Base-by-base conservation (phyloP, 805 yeast species). In the Zygotorulaspora florentina region DNA sequence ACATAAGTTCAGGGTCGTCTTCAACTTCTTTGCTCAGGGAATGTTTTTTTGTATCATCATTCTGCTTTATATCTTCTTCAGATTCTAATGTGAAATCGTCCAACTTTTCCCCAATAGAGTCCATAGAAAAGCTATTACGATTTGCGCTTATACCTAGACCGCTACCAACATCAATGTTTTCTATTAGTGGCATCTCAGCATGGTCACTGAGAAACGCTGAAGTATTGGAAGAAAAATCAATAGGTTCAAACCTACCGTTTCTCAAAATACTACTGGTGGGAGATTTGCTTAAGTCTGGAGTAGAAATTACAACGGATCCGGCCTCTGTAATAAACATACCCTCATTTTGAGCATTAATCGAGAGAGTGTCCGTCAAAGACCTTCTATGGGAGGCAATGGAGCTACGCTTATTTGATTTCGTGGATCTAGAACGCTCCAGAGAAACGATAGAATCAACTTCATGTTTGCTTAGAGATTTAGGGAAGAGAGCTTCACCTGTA, bases 401-500 rank as follows among this genome's bases (percentile, higher is more conserved):
- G 45, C 58, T 61, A 35, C 67, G 40, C 44, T 55, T 54, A 59
- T 54, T 50, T 1, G 85, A 79, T 56, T 69, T 75, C 0, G 83
- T 70, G 0, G 88, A 81, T 57, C 77, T 74, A 7, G 85, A 77
- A 48, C 90, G 72, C 61, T 86, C 95, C 36, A 86, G 59, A 7
- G 84, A 75, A 2, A 83, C 83, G 46, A 86, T 86, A 38, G 86
- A 81, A 52, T 83, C 86, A 9, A 86, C 85, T 57, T 86, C 95
- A 42, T 75, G 78, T 0, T 77, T 71, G 46, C 75, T 82, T 27
- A 86, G 67, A 2, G 80, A 76, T 58, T 81, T 85, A 0, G 95
- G 95, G 61, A 86, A 86, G 20, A 85, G 62, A 0, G 81, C 78
- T 45, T 84, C 83, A 20, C 83, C 81, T 4, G 67, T 62, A 47